These are phyloP conservation scores for Symbiotaphrina buchneri DNA, from an alignment of 495 filamentous ascomycete genomes.

Conservation along the genomic window DNA sequence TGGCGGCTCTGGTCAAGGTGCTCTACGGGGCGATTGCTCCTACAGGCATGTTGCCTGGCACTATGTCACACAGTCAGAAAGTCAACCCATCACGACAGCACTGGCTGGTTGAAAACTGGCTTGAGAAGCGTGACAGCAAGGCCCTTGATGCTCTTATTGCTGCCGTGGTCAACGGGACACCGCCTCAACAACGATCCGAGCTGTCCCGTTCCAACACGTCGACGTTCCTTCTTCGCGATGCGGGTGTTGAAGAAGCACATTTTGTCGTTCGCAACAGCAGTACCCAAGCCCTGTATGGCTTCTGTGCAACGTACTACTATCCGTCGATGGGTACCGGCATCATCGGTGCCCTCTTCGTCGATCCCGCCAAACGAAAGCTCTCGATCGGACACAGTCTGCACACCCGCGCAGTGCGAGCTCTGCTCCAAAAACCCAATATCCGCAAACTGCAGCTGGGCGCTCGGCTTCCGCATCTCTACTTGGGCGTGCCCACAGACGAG, in stretches of 20 bases:
- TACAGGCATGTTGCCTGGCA: constrained; percentile 53
- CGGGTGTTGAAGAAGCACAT: constrained; percentile 51
- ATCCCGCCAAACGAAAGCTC: constrained; percentile 58
- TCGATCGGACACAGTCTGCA: constrained; percentile 75
- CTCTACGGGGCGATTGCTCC: constrained; percentile 58
- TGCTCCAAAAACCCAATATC: constrained; percentile 43
- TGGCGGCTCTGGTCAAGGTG: constrained; percentile 60
- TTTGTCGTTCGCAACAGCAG: constrained; percentile 83
- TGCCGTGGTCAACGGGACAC: constrained; percentile 32
- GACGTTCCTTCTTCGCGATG: constrained; percentile 47
- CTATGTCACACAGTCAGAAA: constrained; percentile 62
- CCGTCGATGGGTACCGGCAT: constrained; percentile 44
- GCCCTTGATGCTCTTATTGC: constrained; percentile 47
- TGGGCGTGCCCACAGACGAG: constrained; percentile 44
- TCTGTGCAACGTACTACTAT: constrained; percentile 69
- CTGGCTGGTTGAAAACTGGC: constrained; percentile 75
- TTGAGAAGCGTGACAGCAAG: constrained; percentile 47
- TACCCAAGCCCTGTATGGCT: constrained; percentile 70
- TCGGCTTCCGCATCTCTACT: constrained; percentile 54
- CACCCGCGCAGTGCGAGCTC: constrained; percentile 49
- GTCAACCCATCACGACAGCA: constrained; percentile 60
- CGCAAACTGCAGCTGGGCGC: constrained; percentile 61
- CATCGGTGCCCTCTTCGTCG: constrained; percentile 67
- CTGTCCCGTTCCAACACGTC: constrained; percentile 45
- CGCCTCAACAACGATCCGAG: constrained; percentile 29